These are phyloP conservation scores for Pterocarpus macrocarpus DNA, from an alignment of 306 rosid species.

Conservation along the genomic window DNA sequence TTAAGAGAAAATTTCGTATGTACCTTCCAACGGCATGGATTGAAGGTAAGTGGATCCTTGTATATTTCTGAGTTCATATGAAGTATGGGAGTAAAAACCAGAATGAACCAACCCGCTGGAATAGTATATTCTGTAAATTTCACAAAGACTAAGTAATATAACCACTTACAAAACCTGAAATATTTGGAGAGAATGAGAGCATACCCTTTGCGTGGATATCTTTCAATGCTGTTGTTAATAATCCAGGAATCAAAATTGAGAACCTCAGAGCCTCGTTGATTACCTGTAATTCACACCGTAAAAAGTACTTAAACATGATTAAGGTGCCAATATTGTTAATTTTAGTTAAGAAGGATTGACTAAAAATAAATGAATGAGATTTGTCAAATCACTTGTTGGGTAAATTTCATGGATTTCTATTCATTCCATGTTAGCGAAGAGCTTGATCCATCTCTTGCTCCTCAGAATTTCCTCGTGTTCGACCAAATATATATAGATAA, in stretches of 20 bases:
- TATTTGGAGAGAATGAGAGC: neutral
- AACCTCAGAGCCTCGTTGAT: constrained; percentile 46
- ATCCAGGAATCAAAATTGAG: constrained; percentile 26
- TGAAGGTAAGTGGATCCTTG: constrained; percentile 44
- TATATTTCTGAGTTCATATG: constrained; percentile 41
- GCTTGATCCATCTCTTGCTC: constrained; percentile 20
- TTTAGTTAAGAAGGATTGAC: neutral
- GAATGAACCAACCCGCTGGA: constrained; percentile 42
- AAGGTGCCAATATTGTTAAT: neutral
- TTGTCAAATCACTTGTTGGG: neutral
- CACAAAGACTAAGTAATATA: neutral
- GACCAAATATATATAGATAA: constrained; percentile 10
- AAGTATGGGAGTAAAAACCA: constrained; percentile 30
- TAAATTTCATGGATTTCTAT: constrained; percentile 50
- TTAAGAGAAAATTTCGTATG: neutral
- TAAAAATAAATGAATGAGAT: neutral
- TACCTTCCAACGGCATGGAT: constrained; percentile 54
- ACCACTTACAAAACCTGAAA: neutral
- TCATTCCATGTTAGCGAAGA: constrained; percentile 47
- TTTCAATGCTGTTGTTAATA: constrained; percentile 23
- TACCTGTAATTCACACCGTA: constrained; percentile 3
- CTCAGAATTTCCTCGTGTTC: constrained; percentile 43
- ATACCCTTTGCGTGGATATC: constrained; percentile 46
- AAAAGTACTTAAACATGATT: neutral
- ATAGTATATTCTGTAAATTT: constrained; percentile 37